These are phyloP conservation scores for Solanum piurae DNA, from an alignment of 257 asterid species.

Conservation along the genomic window DNA sequence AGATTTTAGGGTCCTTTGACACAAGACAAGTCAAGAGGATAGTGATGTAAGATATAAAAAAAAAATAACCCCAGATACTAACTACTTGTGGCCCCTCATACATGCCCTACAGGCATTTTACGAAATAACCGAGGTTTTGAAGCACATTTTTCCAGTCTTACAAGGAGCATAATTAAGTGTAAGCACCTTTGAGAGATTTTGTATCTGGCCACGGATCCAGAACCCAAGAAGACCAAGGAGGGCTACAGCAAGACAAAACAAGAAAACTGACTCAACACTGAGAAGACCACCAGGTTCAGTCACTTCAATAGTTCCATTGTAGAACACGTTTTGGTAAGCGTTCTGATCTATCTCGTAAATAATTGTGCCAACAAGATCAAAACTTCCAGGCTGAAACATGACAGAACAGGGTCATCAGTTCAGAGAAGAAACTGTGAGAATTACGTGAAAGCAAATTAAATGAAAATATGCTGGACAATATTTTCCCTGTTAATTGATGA, in stretches of 20 bases:
- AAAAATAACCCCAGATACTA: not conserved
- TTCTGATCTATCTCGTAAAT: slow-evolving; percentile 76
- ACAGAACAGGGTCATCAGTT: not conserved
- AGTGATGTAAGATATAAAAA: not conserved
- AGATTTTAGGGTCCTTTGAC: not conserved
- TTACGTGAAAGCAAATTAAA: not conserved
- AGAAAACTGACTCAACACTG: slow-evolving; percentile 90
- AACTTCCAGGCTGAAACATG: slow-evolving; percentile 72
- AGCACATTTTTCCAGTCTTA: not conserved
- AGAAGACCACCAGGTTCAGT: slow-evolving; percentile 67
- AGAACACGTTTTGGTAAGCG: slow-evolving; percentile 77
- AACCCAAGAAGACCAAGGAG: slow-evolving; percentile 54
- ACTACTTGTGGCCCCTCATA: not conserved
- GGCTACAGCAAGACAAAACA: slow-evolving; percentile 73
- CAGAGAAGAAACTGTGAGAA: not conserved
- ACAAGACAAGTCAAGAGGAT: not conserved
- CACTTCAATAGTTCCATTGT: slow-evolving; percentile 93
- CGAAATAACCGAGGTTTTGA: not conserved
- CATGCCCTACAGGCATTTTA: not conserved
- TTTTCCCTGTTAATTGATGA: not conserved
- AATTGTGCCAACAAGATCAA: slow-evolving; percentile 82
- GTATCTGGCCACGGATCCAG: slow-evolving; percentile 62
- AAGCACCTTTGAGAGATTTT: slow-evolving; percentile 66
- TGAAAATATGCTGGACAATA: not conserved
- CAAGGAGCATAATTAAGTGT: not conserved